Evolutionary conservation across 2,329 filamentous ascomycete species (phyloP).

Genomic region (Berkeleyomyces rouxiae): DNA sequence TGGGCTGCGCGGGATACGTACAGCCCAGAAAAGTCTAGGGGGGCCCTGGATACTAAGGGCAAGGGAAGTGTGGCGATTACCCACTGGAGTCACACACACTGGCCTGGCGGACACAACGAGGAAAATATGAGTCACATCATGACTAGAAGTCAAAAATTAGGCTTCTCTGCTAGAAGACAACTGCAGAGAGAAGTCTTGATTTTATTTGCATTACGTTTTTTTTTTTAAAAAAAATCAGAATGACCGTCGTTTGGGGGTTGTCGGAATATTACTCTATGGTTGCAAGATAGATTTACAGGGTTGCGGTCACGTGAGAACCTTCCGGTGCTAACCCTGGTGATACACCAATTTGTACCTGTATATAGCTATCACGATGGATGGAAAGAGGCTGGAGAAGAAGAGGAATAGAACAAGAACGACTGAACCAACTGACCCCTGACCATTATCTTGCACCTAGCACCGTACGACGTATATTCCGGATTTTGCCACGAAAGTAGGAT

Average conservation of each 20-base stretch:
- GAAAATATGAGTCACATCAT: conserved; percentile 1
- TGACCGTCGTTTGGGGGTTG: background rate
- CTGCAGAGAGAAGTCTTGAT: background rate
- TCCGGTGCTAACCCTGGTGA: too few species aligned
- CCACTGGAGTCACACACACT: conserved; percentile 19
- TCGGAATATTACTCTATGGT: too few species aligned
- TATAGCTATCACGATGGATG: too few species aligned
- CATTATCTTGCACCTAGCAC: too few species aligned
- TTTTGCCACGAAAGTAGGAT: too few species aligned
- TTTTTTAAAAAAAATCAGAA: background rate
- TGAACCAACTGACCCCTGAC: too few species aligned
- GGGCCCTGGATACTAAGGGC: conserved; percentile 13
- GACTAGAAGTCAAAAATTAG: background rate
- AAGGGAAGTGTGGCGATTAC: conserved; percentile 18
- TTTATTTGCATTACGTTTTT: background rate
- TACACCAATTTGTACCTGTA: too few species aligned
- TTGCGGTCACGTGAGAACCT: too few species aligned
- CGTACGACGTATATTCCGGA: too few species aligned
- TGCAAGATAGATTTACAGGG: too few species aligned
- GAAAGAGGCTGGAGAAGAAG: too few species aligned
- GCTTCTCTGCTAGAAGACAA: background rate
- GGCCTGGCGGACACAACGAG: conserved; percentile 9
- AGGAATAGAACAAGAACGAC: too few species aligned
- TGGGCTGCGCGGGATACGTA: conserved; percentile 15
- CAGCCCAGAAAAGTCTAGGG: conserved; percentile 16